Evolutionary conservation across 2,329 filamentous ascomycete species (phyloP), one percentile per base, ranked within the genome.

Genomic region (Orbilia ellipsospora): DNA sequence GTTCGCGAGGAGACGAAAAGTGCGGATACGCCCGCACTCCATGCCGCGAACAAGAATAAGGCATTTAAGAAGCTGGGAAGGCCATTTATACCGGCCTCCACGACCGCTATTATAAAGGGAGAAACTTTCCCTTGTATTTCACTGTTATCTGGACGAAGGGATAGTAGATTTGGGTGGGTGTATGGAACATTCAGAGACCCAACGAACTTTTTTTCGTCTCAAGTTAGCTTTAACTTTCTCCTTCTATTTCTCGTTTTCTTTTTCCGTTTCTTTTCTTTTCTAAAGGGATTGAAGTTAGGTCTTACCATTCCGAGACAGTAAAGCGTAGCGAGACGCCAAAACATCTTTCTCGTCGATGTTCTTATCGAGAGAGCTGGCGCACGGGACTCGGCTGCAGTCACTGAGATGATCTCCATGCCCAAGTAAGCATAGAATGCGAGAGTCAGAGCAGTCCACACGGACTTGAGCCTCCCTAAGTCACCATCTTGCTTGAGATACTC

Each of bases 41-140:
- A 82, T 1, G 83, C 83, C 0, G 83, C 83, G 77, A 85, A 84
- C 42, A 85, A 81, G 78, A 83, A 84, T 70, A 85, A 83, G 1
- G 81, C 83, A 60, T 85, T 85, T 78, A 85, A 82, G 64, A 85
- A 81, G 52, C 82, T 81, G 1, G 84, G 83, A 77, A 81, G 81
- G 4, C 79, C 80, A 1, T 80, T 78, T 18, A 84, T 78, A 12
- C 82, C 81, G 48, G 82, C 83, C 31, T 82, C 80, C 2, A 85
- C 82, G 45, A 82, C 82, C 7, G 83, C 82, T 20, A 85, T 79
- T 28, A 85, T 81, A 69, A 83, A 83, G 0, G 81, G 77, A 44
- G 81, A 75, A 2, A 75, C 72, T 56, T 75, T 75, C 4, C 72
- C 72, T 69, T 75, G 72, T 42, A 75, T 75, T 56, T 75, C 72